phyloP scores from a whole-genome alignment of 2,329 filamentous ascomycete species.

The Apiospora hydei region DNA sequence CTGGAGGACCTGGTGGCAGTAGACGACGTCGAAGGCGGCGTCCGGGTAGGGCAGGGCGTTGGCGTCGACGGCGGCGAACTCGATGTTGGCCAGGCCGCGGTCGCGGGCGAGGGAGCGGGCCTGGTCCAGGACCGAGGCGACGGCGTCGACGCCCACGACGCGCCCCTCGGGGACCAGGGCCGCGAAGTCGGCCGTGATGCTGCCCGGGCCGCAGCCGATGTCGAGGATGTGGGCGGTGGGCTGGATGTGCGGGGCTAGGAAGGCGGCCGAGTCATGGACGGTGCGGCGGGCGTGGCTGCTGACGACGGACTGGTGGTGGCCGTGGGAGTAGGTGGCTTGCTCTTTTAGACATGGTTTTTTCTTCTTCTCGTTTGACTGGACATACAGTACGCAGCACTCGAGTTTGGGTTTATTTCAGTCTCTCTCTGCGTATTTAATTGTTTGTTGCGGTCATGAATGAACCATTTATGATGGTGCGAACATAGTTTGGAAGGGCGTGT shows the following conservation, averaged over 20 bases:
- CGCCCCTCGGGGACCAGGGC: slow-evolving; percentile 45
- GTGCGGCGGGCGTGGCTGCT: slow-evolving; percentile 34
- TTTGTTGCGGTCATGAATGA: neutral
- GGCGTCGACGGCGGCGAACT: slow-evolving; percentile 35
- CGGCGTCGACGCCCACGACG: slow-evolving; percentile 44
- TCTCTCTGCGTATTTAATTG: neutral
- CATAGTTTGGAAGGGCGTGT: neutral
- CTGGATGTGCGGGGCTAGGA: slow-evolving; percentile 45
- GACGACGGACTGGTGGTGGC: slow-evolving; percentile 35
- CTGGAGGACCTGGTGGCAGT: slow-evolving; percentile 64
- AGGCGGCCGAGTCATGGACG: slow-evolving; percentile 34
- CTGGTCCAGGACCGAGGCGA: slow-evolving; percentile 28
- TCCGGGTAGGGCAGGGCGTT: slow-evolving; percentile 49
- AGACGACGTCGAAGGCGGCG: slow-evolving; percentile 64
- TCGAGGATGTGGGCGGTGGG: slow-evolving; percentile 48
- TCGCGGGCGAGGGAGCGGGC: slow-evolving; percentile 28
- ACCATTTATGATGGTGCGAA: neutral
- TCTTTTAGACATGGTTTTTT: slow-evolving; percentile 10
- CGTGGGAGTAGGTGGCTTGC: slow-evolving; percentile 26
- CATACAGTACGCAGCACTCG: too few relatives aligned
- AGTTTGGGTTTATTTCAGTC: too few relatives aligned
- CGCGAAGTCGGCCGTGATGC: slow-evolving; percentile 50
- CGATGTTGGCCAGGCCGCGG: slow-evolving; percentile 32
- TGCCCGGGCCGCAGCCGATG: slow-evolving; percentile 52
- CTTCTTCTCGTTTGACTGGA: neutral